Evolutionary conservation across 768 basidiomycete genomes (phyloP), one percentile per base, ranked within the genome.

Genomic region (Agrocybe pediades): DNA sequence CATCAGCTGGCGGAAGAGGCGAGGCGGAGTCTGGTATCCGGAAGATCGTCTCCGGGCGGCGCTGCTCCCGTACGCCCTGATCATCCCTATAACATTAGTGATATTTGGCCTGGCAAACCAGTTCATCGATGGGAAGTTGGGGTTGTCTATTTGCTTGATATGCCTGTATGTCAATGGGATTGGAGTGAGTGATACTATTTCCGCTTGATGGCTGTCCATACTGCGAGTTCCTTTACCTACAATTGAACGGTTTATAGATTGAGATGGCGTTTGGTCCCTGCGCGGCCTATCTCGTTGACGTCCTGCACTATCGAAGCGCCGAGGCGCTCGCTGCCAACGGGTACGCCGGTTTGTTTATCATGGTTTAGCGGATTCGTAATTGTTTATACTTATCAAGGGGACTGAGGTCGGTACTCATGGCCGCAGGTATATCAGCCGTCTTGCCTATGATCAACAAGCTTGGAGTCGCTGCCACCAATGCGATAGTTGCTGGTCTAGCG

Each of bases 31-130:
- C 1, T 87, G 84, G 85, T 78, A 81, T 40, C 87, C 87, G 0
- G 87, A 90, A 65, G 88, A 87, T 57, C 80, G 87, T 5, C 74
- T 89, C 21, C 76, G 83, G 1, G 84, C 76, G 1, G 71, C 79
- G 1, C 63, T 82, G 27, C 58, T 74, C 6, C 80, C 82, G 8
- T 75, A 74, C 3, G 67, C 75, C 0, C 26, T 81, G 16, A 68
- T 87, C 24, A 71, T 79, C 3, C 89, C 87, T 0, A 21, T 84
- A 0, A 80, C 85, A 1, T 65, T 84, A 2, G 62, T 82, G 0
- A 46, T 68, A 0, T 75, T 73, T 0, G 86, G 86, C 1, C 56
- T 87, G 2, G 62, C 78, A n/a, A 82, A 76, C 13, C 61, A 72
- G 27, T 86, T 76, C 61, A 69, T 88, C 5, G 68, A 68, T 6